Evolutionary conservation across 441 rosid species (phyloP).

Genomic region (Biscutella auriculata): DNA sequence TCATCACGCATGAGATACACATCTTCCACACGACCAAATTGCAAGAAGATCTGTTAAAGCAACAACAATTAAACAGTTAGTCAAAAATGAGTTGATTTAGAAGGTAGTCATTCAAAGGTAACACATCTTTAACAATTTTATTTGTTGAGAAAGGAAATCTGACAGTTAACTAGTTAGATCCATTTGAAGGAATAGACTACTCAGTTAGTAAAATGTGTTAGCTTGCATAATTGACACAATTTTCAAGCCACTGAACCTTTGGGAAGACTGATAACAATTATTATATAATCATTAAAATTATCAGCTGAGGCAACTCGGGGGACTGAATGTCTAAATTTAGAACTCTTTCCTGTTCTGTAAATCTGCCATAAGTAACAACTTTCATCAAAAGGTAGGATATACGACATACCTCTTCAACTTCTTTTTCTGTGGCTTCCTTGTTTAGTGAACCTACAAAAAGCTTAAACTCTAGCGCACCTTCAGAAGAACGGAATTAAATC

Average conservation of each 20-base stretch:
- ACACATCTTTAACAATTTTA: background rate
- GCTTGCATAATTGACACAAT: conserved; percentile 1
- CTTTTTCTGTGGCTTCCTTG: conserved; percentile 90
- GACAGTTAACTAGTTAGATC: background rate
- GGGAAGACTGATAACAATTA: background rate
- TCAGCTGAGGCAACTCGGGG: background rate
- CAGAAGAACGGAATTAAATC: conserved; percentile 21
- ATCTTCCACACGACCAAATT: conserved; percentile 91
- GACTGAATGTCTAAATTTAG: background rate
- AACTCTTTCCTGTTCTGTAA: conserved; percentile 2
- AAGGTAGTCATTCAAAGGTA: background rate
- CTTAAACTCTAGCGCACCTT: conserved; percentile 90
- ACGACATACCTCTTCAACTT: conserved; percentile 80
- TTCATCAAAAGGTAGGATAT: background rate
- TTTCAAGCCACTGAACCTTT: background rate
- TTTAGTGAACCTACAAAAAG: conserved; percentile 92
- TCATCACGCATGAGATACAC: conserved; percentile 99
- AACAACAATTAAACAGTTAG: conserved; percentile 11
- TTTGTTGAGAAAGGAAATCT: background rate
- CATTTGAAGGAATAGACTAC: background rate
- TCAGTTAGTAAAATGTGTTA: background rate
- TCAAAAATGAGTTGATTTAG: background rate
- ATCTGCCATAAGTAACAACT: background rate
- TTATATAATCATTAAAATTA: background rate
- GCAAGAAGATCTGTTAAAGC: conserved; percentile 61